Evolutionary conservation across 208 protist genomes (phyloP).

Genomic region (Vickermania ingenoplastis): DNA sequence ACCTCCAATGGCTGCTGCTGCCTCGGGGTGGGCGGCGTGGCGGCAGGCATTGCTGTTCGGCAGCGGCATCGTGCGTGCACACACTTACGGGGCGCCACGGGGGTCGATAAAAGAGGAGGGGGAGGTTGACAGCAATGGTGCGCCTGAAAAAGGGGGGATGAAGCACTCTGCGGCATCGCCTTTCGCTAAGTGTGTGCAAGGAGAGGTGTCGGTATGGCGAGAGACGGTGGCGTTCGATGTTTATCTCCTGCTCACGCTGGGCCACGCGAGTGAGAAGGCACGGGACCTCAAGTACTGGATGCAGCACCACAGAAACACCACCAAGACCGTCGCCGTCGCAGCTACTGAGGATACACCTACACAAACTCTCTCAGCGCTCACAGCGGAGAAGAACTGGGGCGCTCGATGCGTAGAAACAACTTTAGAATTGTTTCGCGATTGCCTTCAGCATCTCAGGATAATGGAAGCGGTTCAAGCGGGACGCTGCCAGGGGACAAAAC

Average conservation of each 20-base stretch:
- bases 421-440: too few species aligned
- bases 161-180: neutral
- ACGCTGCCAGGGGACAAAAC: too few species aligned
- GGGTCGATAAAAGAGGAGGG: too few species aligned
- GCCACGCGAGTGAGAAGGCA: neutral
- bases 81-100: too few species aligned
- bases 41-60: neutral
- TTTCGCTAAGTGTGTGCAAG: neutral
- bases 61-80: neutral
- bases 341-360: too few species aligned
- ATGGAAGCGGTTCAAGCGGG: too few species aligned
- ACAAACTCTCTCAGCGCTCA: too few species aligned
- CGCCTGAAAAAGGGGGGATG: neutral
- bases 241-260: neutral
- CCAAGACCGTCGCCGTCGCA: too few species aligned
- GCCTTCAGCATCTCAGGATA: too few species aligned
- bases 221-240: neutral
- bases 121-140: neutral
- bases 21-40: neutral
- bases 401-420: too few species aligned
- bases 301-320: too few species aligned
- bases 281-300: neutral
- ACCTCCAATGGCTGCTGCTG: neutral
- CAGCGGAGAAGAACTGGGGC: too few species aligned
- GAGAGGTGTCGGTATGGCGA: neutral